phyloP scores from a whole-genome alignment of 83 land plant genomes.

The Larix sibirica region DNA sequence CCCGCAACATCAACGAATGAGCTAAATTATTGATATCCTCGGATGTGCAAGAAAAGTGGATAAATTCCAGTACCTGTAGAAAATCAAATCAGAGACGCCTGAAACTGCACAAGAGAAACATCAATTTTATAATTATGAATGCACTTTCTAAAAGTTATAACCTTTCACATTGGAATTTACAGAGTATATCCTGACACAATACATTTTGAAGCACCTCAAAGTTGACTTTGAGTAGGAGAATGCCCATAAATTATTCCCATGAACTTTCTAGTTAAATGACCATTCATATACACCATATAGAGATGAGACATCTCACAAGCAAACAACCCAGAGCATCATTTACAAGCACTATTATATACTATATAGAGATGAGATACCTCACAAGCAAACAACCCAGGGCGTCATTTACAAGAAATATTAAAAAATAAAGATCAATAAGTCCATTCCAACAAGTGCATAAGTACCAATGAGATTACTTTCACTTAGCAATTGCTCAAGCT shows the following conservation, averaged over 20 bases:
- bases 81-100: background rate
- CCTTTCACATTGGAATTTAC: background rate
- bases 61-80: conserved; percentile 82
- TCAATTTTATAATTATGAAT: background rate
- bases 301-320: background rate
- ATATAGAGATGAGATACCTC: background rate
- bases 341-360: background rate
- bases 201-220: background rate
- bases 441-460: background rate
- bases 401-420: background rate
- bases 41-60: conserved; percentile 98
- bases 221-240: background rate
- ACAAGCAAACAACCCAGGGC: background rate
- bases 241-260: background rate
- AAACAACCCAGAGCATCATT: background rate
- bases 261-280: background rate
- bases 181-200: background rate
- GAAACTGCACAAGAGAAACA: background rate
- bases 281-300: background rate
- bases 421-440: too few species aligned
- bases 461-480: background rate
- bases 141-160: background rate
- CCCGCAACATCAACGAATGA: conserved; percentile 84
- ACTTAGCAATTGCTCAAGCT: background rate
- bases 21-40: conserved; percentile 98